These are phyloP conservation scores for Jacaranda copaia DNA, from an alignment of 257 asterid species.

Conservation along the genomic window DNA sequence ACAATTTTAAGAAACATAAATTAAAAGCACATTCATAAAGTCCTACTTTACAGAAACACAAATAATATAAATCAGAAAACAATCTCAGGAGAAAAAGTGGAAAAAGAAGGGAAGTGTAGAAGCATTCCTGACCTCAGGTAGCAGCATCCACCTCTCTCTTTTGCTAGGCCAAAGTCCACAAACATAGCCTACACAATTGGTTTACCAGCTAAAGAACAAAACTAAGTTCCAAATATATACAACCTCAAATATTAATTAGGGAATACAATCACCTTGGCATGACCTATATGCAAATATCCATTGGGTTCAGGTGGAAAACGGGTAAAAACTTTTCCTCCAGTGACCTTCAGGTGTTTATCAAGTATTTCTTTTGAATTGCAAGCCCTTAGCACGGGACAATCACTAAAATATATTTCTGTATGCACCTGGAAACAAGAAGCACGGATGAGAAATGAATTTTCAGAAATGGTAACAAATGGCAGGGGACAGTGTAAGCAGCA, in stretches of 20 bases:
- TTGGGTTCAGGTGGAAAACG: conserved; percentile 99
- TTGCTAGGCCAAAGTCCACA: conserved; percentile 95
- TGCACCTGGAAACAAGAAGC: conserved; percentile 48
- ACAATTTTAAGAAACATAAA: too few species aligned
- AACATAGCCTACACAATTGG: conserved; percentile 86
- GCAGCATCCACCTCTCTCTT: conserved; percentile 95
- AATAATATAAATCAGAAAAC: neutral
- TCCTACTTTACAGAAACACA: too few species aligned
- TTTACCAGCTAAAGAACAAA: conserved; percentile 16
- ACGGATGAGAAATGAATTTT: neutral
- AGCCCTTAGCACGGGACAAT: conserved; percentile 81
- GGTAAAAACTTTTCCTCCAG: conserved; percentile 81
- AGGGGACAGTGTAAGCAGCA: neutral
- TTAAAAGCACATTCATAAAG: neutral
- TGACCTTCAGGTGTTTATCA: conserved; percentile 77
- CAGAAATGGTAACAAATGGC: neutral
- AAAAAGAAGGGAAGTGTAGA: conserved; percentile 4
- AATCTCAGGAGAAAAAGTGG: neutral
- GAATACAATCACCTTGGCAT: conserved; percentile 77
- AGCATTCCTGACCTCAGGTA: conserved; percentile 72
- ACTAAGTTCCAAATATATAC: conserved; percentile 21
- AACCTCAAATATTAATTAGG: conserved; percentile 20
- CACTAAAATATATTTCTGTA: conserved; percentile 91
- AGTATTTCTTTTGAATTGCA: conserved; percentile 84
- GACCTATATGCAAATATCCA: conserved; percentile 97